Base-by-base conservation (phyloP, 306 rosid species). In the Prunus mira region DNA sequence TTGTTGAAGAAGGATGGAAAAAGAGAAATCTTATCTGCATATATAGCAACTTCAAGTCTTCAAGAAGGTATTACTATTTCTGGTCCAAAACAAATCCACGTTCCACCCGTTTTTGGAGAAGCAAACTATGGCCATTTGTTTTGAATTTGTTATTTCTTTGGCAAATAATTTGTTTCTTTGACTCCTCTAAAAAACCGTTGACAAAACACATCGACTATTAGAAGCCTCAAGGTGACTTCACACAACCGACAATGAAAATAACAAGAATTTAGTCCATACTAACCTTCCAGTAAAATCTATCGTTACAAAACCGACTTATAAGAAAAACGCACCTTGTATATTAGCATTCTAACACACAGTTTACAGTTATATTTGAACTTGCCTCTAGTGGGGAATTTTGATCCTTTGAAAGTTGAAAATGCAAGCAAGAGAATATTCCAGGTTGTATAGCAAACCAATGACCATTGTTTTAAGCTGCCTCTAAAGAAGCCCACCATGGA, bases 381-480 rank as follows among this genome's bases (percentile, higher is more conserved):
- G 14, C 65, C 32, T 15, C 65, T 24, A 19, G 13, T 34, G 64
- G 32, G 32, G 8, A 58, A 58, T 14, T 58, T 34, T 57, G 64
- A 57, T 57, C 63, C 24, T 52, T 76, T 25, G 25, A 34, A 67
- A 38, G 43, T 38, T 38, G 43, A 38, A 38, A 38, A 25, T 76
- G 57, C 57, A 80, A 65, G 68, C 50, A 75, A 68, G 76, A 76
- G 84, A 85, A 83, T 86, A 84, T 84, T 84, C 84, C 86, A 73
- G 79, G 76, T 78, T 78, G 77, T 52, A 72, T 22, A 11, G 32
- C 67, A 62, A 52, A 8, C 10, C 5, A 12, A 62, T 28, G 43
- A 34, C 20, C 72, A 66, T 57, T 43, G 46, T 27, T 76, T 73
- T 73, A 86, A 83, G 79, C 57, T 84, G 84, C 81, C 73, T 57